Percentiles rank a stretch among this genome's conserved stretches.
These are phyloP conservation scores for Hypomyces perniciosus DNA, from an alignment of 2,329 filamentous ascomycete species.

Conservation along the genomic window DNA sequence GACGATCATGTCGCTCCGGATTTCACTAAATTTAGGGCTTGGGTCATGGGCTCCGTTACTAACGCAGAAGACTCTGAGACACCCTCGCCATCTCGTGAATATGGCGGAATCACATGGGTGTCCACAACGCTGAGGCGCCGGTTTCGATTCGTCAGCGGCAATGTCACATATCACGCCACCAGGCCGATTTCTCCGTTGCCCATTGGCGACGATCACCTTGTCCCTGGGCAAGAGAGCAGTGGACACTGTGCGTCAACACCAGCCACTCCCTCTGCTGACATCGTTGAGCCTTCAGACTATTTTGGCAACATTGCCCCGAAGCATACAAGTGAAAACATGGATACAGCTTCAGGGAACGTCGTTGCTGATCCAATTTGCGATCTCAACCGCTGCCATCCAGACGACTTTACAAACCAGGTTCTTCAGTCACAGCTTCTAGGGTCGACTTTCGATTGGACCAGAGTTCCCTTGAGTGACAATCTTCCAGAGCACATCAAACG, in stretches of 20 bases:
- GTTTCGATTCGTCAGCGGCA: conserved; percentile 62
- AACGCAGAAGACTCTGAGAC: conserved; percentile 48
- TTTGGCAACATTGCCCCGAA: conserved; percentile 31
- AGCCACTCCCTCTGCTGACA: conserved; percentile 26
- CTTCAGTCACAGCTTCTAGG: conserved; percentile 24
- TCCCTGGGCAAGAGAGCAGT: conserved; percentile 28
- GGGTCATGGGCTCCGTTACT: conserved; percentile 55
- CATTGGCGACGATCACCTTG: conserved; percentile 28
- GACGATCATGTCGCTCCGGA: conserved; percentile 38
- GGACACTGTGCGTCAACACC: conserved; percentile 34
- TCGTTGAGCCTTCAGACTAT: conserved; percentile 33
- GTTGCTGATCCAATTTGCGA: conserved; percentile 11
- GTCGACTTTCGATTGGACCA: conserved; percentile 76
- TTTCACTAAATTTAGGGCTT: conserved; percentile 61
- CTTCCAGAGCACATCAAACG: conserved; percentile 68
- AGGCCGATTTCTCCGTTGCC: conserved; percentile 35
- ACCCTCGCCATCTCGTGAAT: conserved; percentile 49
- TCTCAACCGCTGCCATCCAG: conserved; percentile 29
- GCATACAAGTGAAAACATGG: conserved; percentile 21
- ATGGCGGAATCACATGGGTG: conserved; percentile 63
- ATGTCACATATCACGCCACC: conserved; percentile 27
- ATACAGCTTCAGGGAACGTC: conserved; percentile 6
- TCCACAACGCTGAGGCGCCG: conserved; percentile 63
- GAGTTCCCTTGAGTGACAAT: conserved; percentile 55
- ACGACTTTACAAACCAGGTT: conserved; percentile 36